phyloP scores from a whole-genome alignment of 352 stramenopile species.

The Phytophthora pinifolia region DNA sequence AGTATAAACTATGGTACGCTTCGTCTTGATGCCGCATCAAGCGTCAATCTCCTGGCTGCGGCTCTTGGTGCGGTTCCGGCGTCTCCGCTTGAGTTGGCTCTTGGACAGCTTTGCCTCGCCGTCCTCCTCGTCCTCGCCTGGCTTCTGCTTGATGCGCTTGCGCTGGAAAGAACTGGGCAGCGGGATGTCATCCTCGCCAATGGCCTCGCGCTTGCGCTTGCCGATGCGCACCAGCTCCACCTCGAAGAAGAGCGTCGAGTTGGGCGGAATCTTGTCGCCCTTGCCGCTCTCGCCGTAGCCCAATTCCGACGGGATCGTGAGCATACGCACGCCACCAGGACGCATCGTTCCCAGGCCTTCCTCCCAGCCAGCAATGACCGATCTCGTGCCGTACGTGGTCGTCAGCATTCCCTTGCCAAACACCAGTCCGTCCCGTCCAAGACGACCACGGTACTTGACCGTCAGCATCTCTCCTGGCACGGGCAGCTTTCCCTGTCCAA shows the following conservation, averaged over 20 bases:
- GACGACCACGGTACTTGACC: conserved; percentile 63
- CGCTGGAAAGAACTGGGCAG: conserved; percentile 74
- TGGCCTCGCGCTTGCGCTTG: conserved; percentile 63
- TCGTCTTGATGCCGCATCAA: conserved; percentile 7
- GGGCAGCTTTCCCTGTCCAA: conserved; percentile 57
- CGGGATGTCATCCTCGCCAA: conserved; percentile 65
- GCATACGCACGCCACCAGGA: conserved; percentile 47
- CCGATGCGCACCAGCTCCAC: conserved; percentile 78
- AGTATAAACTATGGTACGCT: conserved; percentile 28
- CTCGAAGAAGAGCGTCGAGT: conserved; percentile 78
- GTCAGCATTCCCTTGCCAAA: conserved; percentile 83
- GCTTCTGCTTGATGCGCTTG: conserved; percentile 55
- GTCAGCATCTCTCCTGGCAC: conserved; percentile 67
- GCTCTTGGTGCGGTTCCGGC: conserved; percentile 44
- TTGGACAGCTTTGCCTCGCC: conserved; percentile 32
- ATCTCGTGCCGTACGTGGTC: conserved; percentile 58
- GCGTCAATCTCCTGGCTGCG: conserved; percentile 13
- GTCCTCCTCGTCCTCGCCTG: conserved; percentile 22
- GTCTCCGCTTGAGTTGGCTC: conserved; percentile 40
- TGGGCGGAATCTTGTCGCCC: conserved; percentile 75
- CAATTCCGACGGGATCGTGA: conserved; percentile 68
- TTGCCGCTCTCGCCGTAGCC: conserved; percentile 68
- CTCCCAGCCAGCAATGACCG: conserved; percentile 80
- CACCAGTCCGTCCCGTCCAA: conserved; percentile 61
- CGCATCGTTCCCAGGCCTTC: conserved; percentile 81